phyloP scores from a whole-genome alignment of 2,329 filamentous ascomycete genomes.

The Mariannaea elegans region DNA sequence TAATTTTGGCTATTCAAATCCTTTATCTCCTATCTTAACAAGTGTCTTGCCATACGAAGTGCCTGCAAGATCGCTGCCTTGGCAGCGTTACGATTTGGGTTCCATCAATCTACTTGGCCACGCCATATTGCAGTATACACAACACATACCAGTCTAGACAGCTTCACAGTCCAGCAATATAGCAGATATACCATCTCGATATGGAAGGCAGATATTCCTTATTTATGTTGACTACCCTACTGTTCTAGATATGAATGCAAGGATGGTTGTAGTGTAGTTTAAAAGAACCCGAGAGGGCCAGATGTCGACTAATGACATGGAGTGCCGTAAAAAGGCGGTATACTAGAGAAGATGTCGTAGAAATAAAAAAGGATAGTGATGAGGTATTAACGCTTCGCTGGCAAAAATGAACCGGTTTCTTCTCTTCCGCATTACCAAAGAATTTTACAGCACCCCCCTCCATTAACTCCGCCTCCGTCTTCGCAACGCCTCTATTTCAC shows the following conservation, averaged over 20 bases:
- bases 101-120: no score
- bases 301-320: conserved; percentile 37
- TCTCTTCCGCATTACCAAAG: conserved; percentile 10
- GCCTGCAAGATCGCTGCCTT: no score
- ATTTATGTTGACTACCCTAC: neutral
- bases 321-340: conserved; percentile 30
- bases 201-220: no score
- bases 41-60: no score
- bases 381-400: conserved; percentile 21
- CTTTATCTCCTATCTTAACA: no score
- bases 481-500: neutral
- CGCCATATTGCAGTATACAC: no score
- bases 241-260: conserved; percentile 4
- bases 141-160: no score
- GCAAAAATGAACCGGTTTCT: conserved; percentile 22
- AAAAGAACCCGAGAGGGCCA: conserved; percentile 31
- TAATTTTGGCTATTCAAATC: no score
- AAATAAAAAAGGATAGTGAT: conserved; percentile 6
- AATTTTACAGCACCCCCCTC: conserved; percentile 7
- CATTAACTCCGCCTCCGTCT: neutral
- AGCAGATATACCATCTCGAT: no score
- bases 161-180: no score
- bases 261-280: conserved; percentile 23
- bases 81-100: no score
- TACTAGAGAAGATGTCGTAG: conserved; percentile 33